These are phyloP conservation scores for Agrocybe praecox DNA, from an alignment of 768 basidiomycete genomes.

Conservation along the genomic window DNA sequence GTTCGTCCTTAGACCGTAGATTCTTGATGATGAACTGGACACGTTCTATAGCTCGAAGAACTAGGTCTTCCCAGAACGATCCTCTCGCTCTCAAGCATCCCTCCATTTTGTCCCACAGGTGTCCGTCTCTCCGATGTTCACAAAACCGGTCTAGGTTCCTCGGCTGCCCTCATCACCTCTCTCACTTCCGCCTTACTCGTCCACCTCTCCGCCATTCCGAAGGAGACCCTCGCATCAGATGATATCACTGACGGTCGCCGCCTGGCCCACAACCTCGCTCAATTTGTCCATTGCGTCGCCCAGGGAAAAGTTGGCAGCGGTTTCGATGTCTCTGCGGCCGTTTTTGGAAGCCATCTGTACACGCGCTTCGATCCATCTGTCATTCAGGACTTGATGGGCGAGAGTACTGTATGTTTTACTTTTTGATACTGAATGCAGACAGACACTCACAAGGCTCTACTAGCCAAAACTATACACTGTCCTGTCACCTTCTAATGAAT, in stretches of 20 bases:
- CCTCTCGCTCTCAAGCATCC: slow-evolving; percentile 65
- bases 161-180: slow-evolving; percentile 95
- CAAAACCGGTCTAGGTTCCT: slow-evolving; percentile 98
- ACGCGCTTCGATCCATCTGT: slow-evolving; percentile 81
- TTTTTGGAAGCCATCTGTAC: slow-evolving; percentile 94
- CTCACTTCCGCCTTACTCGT: slow-evolving; percentile 85
- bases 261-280: slow-evolving; percentile 90
- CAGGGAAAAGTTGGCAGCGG: slow-evolving; percentile 99
- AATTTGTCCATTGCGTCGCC: slow-evolving; percentile 93
- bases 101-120: slow-evolving; percentile 74
- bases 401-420: slow-evolving; percentile 41
- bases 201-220: slow-evolving; percentile 66
- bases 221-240: slow-evolving; percentile 42
- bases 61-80: slow-evolving; percentile 64
- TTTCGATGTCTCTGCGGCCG: slow-evolving; percentile 93
- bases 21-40: slow-evolving; percentile 1
- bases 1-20: slow-evolving; percentile 39
- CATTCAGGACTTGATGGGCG: slow-evolving; percentile 65
- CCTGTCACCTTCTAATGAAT: slow-evolving; percentile 63
- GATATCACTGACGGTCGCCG: slow-evolving; percentile 47
- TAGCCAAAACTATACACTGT: slow-evolving; percentile 45
- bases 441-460: slow-evolving; percentile 7
- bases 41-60: slow-evolving; percentile 58
- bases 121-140: slow-evolving; percentile 81
- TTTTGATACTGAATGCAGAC: slow-evolving; percentile 7